Percentiles rank a stretch among this genome's conserved stretches.
phyloP scores from a whole-genome alignment of 2,329 filamentous ascomycete species.

The Aureobasidium sp. region DNA sequence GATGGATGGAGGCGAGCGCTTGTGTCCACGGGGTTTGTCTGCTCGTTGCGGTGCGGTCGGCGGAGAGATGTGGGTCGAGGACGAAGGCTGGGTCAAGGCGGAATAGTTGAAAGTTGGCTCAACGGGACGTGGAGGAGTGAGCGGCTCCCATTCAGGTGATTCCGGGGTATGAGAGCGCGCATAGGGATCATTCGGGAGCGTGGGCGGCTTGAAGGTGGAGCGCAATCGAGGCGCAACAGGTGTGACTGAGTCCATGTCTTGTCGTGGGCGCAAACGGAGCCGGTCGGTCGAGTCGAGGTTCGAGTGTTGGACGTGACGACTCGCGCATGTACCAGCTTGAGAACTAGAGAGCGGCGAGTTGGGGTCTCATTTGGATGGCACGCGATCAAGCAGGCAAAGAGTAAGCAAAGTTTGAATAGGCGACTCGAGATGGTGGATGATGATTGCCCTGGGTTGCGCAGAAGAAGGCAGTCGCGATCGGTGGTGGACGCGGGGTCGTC shows the following conservation, averaged over 20 bases:
- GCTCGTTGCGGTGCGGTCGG: background rate
- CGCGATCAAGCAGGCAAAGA: background rate
- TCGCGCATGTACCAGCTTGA: background rate
- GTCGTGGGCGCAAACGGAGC: background rate
- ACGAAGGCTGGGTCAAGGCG: slow-evolving; percentile 9
- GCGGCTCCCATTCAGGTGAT: slow-evolving; percentile 28
- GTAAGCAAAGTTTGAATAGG: background rate
- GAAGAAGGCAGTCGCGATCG: background rate
- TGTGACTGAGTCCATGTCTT: slow-evolving; percentile 22
- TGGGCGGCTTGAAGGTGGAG: slow-evolving; percentile 26
- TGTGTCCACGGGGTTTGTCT: slow-evolving; percentile 20
- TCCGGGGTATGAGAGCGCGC: slow-evolving; percentile 27
- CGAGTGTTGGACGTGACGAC: background rate
- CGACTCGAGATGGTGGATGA: background rate
- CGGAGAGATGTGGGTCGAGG: background rate
- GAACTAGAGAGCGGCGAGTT: background rate
- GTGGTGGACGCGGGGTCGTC: background rate
- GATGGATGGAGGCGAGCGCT: slow-evolving; percentile 32
- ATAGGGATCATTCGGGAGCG: background rate
- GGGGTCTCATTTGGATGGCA: background rate
- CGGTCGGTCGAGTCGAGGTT: background rate
- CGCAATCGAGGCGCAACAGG: slow-evolving; percentile 21
- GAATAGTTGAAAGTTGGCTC: slow-evolving; percentile 32
- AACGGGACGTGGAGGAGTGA: slow-evolving; percentile 26
- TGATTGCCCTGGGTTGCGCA: background rate